Conservation (phyloP, 768 basidiomycete genomes). For the Multifurca ochricompacta region DNA sequence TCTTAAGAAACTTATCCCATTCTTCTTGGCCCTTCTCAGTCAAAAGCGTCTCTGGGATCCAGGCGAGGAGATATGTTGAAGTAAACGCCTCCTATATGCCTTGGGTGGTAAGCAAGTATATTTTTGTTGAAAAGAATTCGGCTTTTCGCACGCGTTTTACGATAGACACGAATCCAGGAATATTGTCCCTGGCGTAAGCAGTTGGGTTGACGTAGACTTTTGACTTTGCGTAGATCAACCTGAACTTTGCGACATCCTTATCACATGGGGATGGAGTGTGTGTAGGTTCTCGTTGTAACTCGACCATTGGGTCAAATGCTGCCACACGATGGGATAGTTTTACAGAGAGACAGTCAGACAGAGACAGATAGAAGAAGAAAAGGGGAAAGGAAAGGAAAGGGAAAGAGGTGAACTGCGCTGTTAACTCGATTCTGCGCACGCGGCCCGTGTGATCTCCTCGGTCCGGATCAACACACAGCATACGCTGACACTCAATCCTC, state of each 20-base stretch:
- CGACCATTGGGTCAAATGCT: conserved; percentile 55
- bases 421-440: too few species aligned
- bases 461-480: too few species aligned
- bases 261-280: conserved; percentile 17
- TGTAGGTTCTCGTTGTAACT: conserved; percentile 47
- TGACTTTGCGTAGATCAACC: conserved; percentile 83
- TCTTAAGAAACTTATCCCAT: conserved; percentile 84
- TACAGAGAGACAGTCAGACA: conserved; percentile 13
- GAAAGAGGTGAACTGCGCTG: background rate
- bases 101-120: conserved; percentile 12
- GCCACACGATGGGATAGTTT: background rate
- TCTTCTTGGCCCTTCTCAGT: conserved; percentile 77
- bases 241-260: conserved; percentile 54
- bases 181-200: conserved; percentile 84
- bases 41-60: conserved; percentile 86
- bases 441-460: too few species aligned
- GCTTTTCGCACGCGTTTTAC: conserved; percentile 68
- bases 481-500: too few species aligned
- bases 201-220: conserved; percentile 97
- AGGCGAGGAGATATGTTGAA: conserved; percentile 76
- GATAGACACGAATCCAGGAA: conserved; percentile 86
- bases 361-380: too few species aligned
- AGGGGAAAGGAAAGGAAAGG: too few species aligned
- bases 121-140: conserved; percentile 13
- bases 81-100: conserved; percentile 56